A percentile compares a stretch with the other conserved stretches of the same genome.
Conservation (phyloP, 2,329 filamentous ascomycete species). For the Akanthomyces lecanii region DNA sequence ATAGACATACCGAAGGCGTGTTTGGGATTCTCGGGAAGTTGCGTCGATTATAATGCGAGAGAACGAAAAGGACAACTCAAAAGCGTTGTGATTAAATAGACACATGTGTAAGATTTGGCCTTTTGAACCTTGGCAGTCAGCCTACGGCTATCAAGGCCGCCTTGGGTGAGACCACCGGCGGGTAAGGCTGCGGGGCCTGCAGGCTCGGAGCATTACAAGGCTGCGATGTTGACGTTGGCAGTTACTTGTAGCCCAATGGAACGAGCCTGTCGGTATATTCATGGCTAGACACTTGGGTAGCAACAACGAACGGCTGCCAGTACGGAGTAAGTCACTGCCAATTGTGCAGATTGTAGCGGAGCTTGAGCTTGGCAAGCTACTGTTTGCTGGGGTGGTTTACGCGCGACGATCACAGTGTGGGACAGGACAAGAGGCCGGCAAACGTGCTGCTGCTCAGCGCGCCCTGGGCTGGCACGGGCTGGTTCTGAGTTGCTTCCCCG, state of each 20-base stretch:
- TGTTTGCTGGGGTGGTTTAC: background rate
- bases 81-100: background rate
- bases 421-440: background rate
- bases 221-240: background rate
- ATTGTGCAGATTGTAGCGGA: too few species aligned
- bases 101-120: background rate
- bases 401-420: conserved; percentile 4
- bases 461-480: too few species aligned
- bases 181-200: background rate
- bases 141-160: conserved; percentile 6
- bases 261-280: background rate
- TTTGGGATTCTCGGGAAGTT: too few species aligned
- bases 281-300: background rate
- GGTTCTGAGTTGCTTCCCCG: conserved; percentile 5
- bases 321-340: too few species aligned
- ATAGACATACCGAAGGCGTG: too few species aligned
- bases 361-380: background rate
- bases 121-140: background rate
- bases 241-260: background rate
- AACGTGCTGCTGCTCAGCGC: background rate
- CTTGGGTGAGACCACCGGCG: conserved; percentile 10
- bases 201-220: background rate
- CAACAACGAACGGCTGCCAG: background rate
- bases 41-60: too few species aligned
- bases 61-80: background rate